Evolutionary conservation across 2,329 filamentous ascomycete genomes (phyloP).

Genomic region (Ceratocystis cubensis): DNA sequence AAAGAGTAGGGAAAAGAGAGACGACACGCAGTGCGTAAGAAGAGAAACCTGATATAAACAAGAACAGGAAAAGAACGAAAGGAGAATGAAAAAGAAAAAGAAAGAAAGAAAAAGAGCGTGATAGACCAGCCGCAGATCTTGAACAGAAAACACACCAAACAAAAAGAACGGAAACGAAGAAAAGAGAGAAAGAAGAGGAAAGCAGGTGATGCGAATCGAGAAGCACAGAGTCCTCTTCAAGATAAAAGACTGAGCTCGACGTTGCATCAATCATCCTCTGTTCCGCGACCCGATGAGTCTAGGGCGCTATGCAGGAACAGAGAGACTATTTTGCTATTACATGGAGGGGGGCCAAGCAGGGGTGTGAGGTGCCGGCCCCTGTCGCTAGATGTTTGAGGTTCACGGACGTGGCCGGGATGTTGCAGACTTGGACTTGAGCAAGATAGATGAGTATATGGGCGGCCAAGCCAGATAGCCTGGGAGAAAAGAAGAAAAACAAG

Average conservation of each 20-base stretch:
- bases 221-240: not conserved
- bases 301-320: not conserved
- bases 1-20: not conserved
- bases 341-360: not conserved
- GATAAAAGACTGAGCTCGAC: not conserved
- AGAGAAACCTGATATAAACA: not conserved
- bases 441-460: not conserved
- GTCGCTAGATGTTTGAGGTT: conserved; percentile 16
- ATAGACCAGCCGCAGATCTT: not conserved
- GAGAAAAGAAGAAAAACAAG: not conserved
- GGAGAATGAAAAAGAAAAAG: not conserved
- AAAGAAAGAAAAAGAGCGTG: not conserved
- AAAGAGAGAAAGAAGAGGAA: not conserved
- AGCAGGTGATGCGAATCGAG: not conserved
- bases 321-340: not conserved
- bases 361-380: not conserved
- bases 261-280: conserved; percentile 9
- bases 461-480: not conserved
- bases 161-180: not conserved
- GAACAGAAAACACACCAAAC: not conserved
- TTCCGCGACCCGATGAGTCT: not conserved
- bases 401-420: conserved; percentile 9
- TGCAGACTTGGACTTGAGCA: not conserved
- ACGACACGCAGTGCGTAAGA: conserved; percentile 1
- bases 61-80: too few relatives aligned